These are phyloP conservation scores for Yarrowia porcina DNA, from an alignment of 805 yeast genomes.

Conservation along the genomic window DNA sequence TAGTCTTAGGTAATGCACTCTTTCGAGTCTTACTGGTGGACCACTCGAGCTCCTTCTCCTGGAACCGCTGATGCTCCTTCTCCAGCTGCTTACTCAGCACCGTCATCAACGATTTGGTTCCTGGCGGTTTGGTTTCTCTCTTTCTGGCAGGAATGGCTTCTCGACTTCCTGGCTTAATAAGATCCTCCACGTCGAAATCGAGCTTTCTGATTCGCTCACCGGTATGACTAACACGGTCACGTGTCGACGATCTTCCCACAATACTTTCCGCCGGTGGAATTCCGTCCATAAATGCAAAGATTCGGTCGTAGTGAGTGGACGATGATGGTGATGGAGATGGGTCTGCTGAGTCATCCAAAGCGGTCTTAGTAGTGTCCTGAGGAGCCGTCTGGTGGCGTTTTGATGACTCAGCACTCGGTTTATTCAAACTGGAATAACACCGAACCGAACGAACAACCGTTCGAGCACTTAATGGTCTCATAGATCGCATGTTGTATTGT, in stretches of 20 bases:
- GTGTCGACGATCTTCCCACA: constrained; percentile 9
- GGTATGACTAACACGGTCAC: constrained; percentile 2
- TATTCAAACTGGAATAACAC: no score
- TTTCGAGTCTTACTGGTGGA: background rate
- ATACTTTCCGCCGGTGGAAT: constrained; percentile 17
- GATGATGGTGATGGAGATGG: no score
- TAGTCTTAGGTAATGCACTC: background rate
- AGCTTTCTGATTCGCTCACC: constrained; percentile 9
- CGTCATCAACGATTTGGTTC: constrained; percentile 15
- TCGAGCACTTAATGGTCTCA: background rate
- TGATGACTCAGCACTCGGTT: no score
- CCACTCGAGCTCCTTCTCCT: constrained; percentile 4
- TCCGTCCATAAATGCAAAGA: constrained; percentile 17
- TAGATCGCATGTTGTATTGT: background rate
- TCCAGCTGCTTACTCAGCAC: constrained; percentile 30
- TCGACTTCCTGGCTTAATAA: background rate
- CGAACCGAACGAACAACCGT: no score
- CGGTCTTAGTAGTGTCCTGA: no score
- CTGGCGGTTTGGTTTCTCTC: background rate
- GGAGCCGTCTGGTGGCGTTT: no score
- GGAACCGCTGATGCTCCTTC: background rate
- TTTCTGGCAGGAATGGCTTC: background rate
- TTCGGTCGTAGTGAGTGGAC: constrained; percentile 16
- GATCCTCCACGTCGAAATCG: constrained; percentile 22
- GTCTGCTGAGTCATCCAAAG: no score